Conservation (phyloP, 2,329 filamentous ascomycete species). For the Fusarium cyanostomum region DNA sequence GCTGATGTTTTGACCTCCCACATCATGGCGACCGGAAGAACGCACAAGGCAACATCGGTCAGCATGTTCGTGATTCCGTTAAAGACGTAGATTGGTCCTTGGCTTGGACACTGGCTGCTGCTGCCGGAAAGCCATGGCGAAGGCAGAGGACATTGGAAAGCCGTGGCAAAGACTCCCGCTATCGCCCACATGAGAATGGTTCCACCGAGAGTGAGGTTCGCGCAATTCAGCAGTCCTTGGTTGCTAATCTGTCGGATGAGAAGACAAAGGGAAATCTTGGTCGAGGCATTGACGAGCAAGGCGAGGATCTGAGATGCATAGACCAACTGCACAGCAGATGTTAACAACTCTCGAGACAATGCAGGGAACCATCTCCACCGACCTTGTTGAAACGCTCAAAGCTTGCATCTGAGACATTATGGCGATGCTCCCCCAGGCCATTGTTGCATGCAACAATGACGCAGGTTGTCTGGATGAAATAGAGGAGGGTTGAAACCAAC, state of each 20-base stretch:
- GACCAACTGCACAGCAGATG: constrained; percentile 18
- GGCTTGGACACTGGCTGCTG: constrained; percentile 16
- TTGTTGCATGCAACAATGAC: constrained; percentile 30
- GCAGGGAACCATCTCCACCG: fast-evolving
- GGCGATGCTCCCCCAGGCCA: constrained; percentile 26
- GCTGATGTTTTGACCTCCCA: constrained; percentile 36
- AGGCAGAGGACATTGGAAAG: constrained; percentile 31
- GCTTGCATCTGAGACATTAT: background rate
- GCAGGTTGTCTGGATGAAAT: constrained; percentile 33
- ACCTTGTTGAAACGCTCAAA: constrained; percentile 35
- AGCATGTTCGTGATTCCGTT: constrained; percentile 29
- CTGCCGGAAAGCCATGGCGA: constrained; percentile 26
- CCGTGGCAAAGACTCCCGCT: constrained; percentile 22
- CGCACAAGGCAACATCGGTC: constrained; percentile 28
- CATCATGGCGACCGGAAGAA: constrained; percentile 38
- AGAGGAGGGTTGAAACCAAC: constrained; percentile 13
- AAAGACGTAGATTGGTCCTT: constrained; percentile 26
- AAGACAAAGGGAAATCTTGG: constrained; percentile 35
- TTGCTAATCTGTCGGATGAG: constrained; percentile 38
- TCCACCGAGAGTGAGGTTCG: constrained; percentile 24
- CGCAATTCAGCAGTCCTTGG: constrained; percentile 21
- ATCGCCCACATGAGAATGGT: constrained; percentile 17
- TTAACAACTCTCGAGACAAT: constrained; percentile 2
- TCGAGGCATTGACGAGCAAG: constrained; percentile 27
- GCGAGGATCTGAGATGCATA: constrained; percentile 32